Base-by-base conservation (phyloP, 192 early-diverging fungal genomes). In the Glomus cerebriforme region DNA sequence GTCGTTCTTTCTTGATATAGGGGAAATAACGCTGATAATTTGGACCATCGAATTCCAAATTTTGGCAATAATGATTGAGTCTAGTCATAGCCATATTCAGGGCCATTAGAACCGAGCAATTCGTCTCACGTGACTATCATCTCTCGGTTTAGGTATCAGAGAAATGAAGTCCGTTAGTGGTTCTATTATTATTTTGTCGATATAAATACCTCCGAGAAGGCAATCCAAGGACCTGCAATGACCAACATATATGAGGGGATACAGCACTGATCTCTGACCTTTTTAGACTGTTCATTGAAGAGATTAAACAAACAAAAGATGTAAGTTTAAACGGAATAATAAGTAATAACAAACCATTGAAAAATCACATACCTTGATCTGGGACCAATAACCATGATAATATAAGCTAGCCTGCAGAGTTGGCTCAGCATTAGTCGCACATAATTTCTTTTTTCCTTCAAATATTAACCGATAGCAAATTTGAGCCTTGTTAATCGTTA, bases 341-440 rank as follows among this genome's bases (percentile, higher is more conserved):
- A 22, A 62, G 19, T 62, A 24, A 39, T 39, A 47, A 47, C 45
- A 47, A 47, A 47, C 6, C 7, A 13, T 64, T 24, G 62, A 64
- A 31, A 22, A 64, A 64, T 29, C 24, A 64, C 29, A 64, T 64
- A 64, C 62, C 0, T 64, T 64, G 62, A 10, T 31, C 15, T 64
- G n/a, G 59, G 62, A 64, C 62, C 62, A 64, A 31, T 64, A 64
- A 29, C 62, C 62, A 24, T 64, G 62, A 64, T 64, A 64, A 64
- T 64, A 64, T 31, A 64, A 64, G 29, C 26, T 31, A 24, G 26
- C 62, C 19, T 64, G 62, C 29, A 64, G n/a, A 26, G 10, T 26
- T 29, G 59, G 59, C 27, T 62, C 59, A 62, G n/a, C 27, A 4
- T 27, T 62, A 62, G 59, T 62, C n/a, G 59, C 19, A 27, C 10